Evolutionary conservation across 2,329 filamentous ascomycete genomes (phyloP).

Genomic region (Zarea fungicola): DNA sequence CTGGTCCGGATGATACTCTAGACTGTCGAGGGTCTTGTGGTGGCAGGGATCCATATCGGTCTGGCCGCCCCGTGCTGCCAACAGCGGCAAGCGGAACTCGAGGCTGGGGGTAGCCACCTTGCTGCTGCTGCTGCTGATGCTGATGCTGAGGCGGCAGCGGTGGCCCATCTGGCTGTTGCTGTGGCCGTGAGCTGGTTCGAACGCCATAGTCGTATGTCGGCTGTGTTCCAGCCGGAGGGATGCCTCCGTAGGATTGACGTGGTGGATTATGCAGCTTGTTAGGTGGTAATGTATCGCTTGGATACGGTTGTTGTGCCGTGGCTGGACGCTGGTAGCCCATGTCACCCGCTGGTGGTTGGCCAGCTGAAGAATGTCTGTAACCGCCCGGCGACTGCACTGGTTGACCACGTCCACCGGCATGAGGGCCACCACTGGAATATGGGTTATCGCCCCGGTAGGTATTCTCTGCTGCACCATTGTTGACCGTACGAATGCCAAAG

Average conservation of each 20-base stretch:
- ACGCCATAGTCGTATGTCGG: slow-evolving; percentile 35
- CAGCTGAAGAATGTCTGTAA: slow-evolving; percentile 38
- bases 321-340: slow-evolving; percentile 18
- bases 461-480: slow-evolving; percentile 5
- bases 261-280: slow-evolving; percentile 12
- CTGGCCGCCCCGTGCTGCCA: slow-evolving; percentile 21
- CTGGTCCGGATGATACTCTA: slow-evolving; percentile 18
- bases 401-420: slow-evolving; percentile 40
- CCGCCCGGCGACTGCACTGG: slow-evolving; percentile 25
- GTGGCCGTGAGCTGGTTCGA: slow-evolving; percentile 24
- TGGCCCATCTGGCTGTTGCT: slow-evolving; percentile 16
- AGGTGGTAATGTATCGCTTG: slow-evolving; percentile 4
- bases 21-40: slow-evolving; percentile 18
- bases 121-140: slow-evolving; percentile 2
- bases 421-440: slow-evolving; percentile 17
- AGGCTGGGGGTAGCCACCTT: too few species aligned
- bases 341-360: slow-evolving; percentile 20
- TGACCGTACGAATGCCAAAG: slow-evolving; percentile 49
- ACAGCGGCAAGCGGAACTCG: slow-evolving; percentile 16
- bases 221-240: slow-evolving; percentile 20
- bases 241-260: slow-evolving; percentile 7
- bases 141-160: slow-evolving; percentile 1
- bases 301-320: slow-evolving; percentile 21
- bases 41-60: slow-evolving; percentile 30
- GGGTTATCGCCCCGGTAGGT: background rate